Evolutionary conservation across 306 rosid species (phyloP).

Genomic region (Lagenaria siceraria): DNA sequence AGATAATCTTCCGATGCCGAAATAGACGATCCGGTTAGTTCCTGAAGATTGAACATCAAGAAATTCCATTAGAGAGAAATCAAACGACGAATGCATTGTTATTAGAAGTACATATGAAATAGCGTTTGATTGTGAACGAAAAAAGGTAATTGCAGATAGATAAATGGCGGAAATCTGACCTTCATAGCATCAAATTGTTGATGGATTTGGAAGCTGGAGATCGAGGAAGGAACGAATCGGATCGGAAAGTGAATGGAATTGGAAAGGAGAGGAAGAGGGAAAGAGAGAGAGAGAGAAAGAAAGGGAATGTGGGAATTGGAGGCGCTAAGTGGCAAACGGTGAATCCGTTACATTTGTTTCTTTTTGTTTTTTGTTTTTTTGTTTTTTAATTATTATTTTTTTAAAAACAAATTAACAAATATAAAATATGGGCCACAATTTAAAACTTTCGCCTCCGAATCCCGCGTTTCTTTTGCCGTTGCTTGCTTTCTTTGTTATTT

Average conservation of each 20-base stretch:
- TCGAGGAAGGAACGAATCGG: not conserved
- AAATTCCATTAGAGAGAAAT: not conserved
- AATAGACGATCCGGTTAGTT: not conserved
- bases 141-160: not conserved
- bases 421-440: not conserved
- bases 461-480: constrained; percentile 14
- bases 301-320: not conserved
- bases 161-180: not conserved
- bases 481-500: not conserved
- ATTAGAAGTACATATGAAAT: not conserved
- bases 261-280: not conserved
- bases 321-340: constrained; percentile 28
- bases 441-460: constrained; percentile 12
- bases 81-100: too few relatives aligned
- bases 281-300: not conserved
- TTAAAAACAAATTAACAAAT: too few relatives aligned
- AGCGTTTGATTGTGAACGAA: too few relatives aligned
- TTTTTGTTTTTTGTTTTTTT: not conserved
- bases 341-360: constrained; percentile 24
- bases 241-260: not conserved
- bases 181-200: constrained; percentile 3
- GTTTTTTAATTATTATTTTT: not conserved
- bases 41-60: not conserved
- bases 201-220: not conserved
- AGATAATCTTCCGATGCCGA: constrained; percentile 12